Evolutionary conservation across 73 alveolate species (phyloP).

Genomic region (Paramecium caudatum): DNA sequence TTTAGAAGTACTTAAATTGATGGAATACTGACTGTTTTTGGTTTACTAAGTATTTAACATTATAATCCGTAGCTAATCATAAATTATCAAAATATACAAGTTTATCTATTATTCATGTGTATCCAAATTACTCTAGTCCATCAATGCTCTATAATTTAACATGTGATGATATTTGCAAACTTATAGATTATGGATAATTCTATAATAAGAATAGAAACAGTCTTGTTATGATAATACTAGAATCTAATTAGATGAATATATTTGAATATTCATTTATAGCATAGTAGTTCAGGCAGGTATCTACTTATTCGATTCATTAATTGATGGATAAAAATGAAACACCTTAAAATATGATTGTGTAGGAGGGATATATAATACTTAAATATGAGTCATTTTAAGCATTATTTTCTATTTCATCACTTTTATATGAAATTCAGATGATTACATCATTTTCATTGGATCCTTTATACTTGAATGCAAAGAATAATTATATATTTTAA

Average conservation of each 20-base stretch:
- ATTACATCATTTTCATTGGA: background rate
- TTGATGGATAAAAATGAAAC: background rate
- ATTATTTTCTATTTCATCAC: background rate
- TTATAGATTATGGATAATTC: background rate
- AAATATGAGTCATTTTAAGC: background rate
- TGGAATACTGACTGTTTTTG: background rate
- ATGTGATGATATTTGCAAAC: background rate
- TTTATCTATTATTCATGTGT: background rate
- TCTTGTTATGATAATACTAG: background rate
- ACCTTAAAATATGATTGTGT: background rate
- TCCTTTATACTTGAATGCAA: background rate
- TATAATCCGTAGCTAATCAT: background rate
- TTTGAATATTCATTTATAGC: background rate
- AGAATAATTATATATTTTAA: background rate
- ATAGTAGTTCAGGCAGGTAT: background rate
- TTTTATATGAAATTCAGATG: background rate
- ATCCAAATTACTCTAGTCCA: constrained; percentile 8
- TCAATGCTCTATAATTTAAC: background rate
- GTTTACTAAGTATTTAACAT: background rate
- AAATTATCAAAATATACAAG: background rate
- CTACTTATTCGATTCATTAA: background rate
- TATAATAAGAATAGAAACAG: constrained; percentile 8
- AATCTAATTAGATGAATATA: background rate
- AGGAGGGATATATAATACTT: constrained; percentile 10
- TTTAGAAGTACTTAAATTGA: background rate